phyloP scores from a whole-genome alignment of 108 stramenopile genomes.

The Thalassiosira profunda region DNA sequence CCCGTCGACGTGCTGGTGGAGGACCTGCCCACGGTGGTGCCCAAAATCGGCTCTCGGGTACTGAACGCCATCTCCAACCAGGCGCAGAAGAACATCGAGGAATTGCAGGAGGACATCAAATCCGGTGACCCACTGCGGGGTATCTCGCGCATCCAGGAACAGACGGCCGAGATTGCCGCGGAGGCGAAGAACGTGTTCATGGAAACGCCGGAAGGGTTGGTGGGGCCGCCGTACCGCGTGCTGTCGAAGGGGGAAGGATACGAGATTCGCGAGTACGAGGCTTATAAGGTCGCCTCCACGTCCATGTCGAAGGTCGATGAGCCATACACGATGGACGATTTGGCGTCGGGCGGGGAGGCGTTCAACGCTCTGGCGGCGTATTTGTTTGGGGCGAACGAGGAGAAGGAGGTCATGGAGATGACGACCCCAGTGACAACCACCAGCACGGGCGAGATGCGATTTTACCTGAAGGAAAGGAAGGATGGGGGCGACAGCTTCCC shows the following conservation, averaged over 20 bases:
- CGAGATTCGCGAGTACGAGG: slow-evolving; percentile 90
- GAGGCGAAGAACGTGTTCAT: slow-evolving; percentile 81
- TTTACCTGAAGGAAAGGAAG: slow-evolving; percentile 64
- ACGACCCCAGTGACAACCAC: slow-evolving; percentile 94
- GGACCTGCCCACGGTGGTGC: slow-evolving; percentile 49
- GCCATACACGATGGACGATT: slow-evolving; percentile 54
- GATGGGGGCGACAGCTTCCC: slow-evolving; percentile 33
- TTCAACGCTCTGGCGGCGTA: slow-evolving; percentile 95
- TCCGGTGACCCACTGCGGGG: slow-evolving; percentile 62
- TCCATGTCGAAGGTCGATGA: slow-evolving; percentile 58
- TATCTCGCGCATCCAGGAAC: slow-evolving; percentile 71
- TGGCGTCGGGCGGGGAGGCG: slow-evolving; percentile 64
- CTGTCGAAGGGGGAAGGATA: slow-evolving; percentile 61
- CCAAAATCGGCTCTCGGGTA: slow-evolving; percentile 69
- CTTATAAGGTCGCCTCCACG: slow-evolving; percentile 78
- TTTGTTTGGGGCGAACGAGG: slow-evolving; percentile 91
- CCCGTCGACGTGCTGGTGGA: slow-evolving; percentile 40
- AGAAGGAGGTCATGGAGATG: slow-evolving; percentile 88
- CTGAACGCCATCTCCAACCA: slow-evolving; percentile 73
- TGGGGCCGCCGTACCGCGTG: slow-evolving; percentile 76
- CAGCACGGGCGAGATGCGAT: slow-evolving; percentile 85
- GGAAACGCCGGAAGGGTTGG: slow-evolving; percentile 86
- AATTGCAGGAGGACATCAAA: slow-evolving; percentile 71
- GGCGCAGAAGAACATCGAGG: slow-evolving; percentile 66
- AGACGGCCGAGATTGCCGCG: slow-evolving; percentile 64